Base-by-base conservation (phyloP, 208 protist genomes). In the Trypanosomatidae sp. region DNA sequence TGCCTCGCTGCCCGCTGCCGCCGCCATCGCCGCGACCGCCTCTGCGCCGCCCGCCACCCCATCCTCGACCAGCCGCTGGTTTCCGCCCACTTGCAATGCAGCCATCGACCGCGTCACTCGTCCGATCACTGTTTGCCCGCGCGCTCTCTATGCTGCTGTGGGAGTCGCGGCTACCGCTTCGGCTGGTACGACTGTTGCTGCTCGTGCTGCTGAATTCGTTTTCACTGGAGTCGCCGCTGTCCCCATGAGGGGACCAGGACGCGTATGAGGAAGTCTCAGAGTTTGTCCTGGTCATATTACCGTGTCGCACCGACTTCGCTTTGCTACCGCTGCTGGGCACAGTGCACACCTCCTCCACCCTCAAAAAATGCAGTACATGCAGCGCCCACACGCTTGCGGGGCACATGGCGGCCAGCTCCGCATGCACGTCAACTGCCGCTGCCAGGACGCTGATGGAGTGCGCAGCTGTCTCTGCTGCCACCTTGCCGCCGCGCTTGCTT, bases 291-390 rank as follows among this genome's bases (percentile, higher is more conserved):
- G 22, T 17, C n/a, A 3, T 3, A 65, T 28, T 43, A 15, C 39
- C 4, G 10, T 44, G 28, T 19, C 17, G 8, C 19, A 2, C 41
- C 7, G n/a, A 13, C 33, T 17, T 60, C 33, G 46, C 3, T 50
- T 39, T 44, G 39, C 13, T 30, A 12, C 36, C 8, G 52, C 50
- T 64, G n/a, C 17, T 12, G 55, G 74, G 55, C 3, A 73, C 59
- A 50, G 58, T 60, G 62, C 74, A 87, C 4, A 90, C 66, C 64
- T 90, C 82, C 55, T 87, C 81, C 4, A 90, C 41, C n/a, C 80
- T 60, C 2, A 90, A 53, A 43, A 87, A 90, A 64, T 90, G 79
- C 13, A 90, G 73, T 12, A 83, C 80, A 47, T 85, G 66, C 12
- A 87, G 73, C 9, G 82, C 82, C 74, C 74, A 90, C 47, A 87